Evolutionary conservation across 129 eudicot genomes (phyloP), one percentile per base, ranked within the genome.

Genomic region (Centrapalus pauciflorus): DNA sequence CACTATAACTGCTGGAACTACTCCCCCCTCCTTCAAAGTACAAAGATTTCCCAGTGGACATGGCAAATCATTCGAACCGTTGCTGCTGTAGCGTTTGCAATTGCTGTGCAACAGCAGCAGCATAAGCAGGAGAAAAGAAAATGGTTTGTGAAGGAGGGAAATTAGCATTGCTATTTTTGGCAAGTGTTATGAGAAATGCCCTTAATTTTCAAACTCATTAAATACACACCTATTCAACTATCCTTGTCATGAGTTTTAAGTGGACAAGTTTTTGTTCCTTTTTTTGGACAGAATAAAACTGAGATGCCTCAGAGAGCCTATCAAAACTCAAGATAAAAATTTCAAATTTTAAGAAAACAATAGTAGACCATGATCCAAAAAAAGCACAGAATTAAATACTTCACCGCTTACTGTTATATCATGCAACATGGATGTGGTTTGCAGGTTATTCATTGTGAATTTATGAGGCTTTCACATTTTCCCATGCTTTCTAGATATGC

Each of bases 1-100:
- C 59, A 81, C 76, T 26, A 86, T 37, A 7, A 90, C 84, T 2
- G 90, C 95, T 2, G 97, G 95, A 41, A 85, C 67, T 17, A 29
- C 10, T n/a, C 41, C n/a, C n/a, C n/a, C 43, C 3, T 16, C 64
- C 10, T 57, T 16, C 1, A 57, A 16, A 57, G 40, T 23, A 29
- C 33, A 29, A 29, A 25, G 43, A n/a, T 30, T 29, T 9, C 9
- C 14, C 8, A 57, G 12, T 28, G 41, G 14, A 19, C 34, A 30
- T 29, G 43, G 34, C 9, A 10, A 16, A 6, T n/a, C 40, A 29
- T 57, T 37, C 20, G 72, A 54, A 35, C 10, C 55, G 34, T 23
- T 74, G 73, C 25, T 66, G 40, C 68, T 68, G 41, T 66, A 55
- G 27, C 67, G 45, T 0, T n/a, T 16, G 8, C 0, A 7, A 0